Evolutionary conservation across 2,329 filamentous ascomycete species (phyloP), one percentile per base, ranked within the genome.

Genomic region (Alternaria incomplexa): DNA sequence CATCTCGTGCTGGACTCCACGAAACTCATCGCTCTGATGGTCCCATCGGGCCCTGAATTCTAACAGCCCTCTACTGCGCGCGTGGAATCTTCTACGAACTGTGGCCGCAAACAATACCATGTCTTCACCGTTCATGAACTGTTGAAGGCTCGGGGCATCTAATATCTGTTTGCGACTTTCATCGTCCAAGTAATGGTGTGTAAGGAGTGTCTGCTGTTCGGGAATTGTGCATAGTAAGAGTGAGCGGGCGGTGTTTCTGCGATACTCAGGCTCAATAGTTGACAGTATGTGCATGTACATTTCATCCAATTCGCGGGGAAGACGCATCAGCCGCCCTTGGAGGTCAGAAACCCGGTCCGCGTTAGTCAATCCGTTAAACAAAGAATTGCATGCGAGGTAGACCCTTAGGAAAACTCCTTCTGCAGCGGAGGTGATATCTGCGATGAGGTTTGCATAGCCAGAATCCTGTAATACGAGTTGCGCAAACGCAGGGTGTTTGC

Each of bases 381-480:
- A 51, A 20, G 60, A 63, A 17, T 45, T 44, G 7, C 47, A 32
- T 15, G 48, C 63, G 25, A 63, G 43, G 40, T 26, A 45, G 17
- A 65, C 58, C 62, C 62, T 59, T 4, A 65, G 40, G 25, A 65
- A 65, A 3, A 65, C 54, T 6, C 58, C 62, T 43, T 53, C 44
- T 7, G 62, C 59, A 5, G 47, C 44, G 6, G 30, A 17, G n/a
- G 52, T 55, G n/a, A 65, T 53, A 23, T 56, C 48, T 6, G 26
- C 7, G 6, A 65, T 22, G 11, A 63, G 45, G 8, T 32, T n/a
- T 7, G 17, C 15, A 51, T 65, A 61, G 12, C 17, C 20, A 13
- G 17, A 10, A 28, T 60, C 60, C 47, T 44, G 12, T 15, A 6
- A 20, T 6, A 32, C 46, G 6, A 52, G 48, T 48, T 23, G 11